phyloP scores from a whole-genome alignment of 1,139 yeast genomes.

The Saccharomyces hybrid region DNA sequence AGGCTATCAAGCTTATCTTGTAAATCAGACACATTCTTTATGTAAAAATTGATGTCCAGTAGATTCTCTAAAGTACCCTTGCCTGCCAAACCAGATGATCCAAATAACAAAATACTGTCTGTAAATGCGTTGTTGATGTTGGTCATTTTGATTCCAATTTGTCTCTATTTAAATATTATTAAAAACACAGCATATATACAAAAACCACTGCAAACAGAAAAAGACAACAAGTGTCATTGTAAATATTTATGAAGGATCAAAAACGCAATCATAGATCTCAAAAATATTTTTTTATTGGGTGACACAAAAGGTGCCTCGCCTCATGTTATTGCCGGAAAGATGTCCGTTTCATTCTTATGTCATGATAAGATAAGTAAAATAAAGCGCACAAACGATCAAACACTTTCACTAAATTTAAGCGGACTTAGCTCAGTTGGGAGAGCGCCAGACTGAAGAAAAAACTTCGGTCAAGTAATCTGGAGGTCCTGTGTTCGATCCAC shows the following conservation, averaged over 20 bases:
- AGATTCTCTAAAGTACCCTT: conserved; percentile 10
- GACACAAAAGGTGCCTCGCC: conserved; percentile 24
- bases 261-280: neutral
- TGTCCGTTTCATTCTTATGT: conserved; percentile 8
- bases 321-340: conserved; percentile 24
- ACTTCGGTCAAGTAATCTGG: conserved; percentile 17
- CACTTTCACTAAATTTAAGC: neutral
- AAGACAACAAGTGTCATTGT: conserved; percentile 5
- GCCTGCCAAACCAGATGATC: conserved; percentile 14
- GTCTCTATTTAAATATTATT: no score
- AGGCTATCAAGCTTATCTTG: conserved; percentile 4
- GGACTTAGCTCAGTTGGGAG: conserved; percentile 17
- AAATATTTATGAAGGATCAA: neutral
- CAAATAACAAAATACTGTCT: conserved; percentile 12
- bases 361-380: conserved; percentile 1
- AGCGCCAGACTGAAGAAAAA: conserved; percentile 16
- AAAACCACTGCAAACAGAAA: neutral
- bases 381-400: neutral
- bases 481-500: conserved; percentile 90
- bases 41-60: conserved; percentile 8
- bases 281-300: neutral
- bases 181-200: neutral
- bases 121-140: conserved; percentile 2
- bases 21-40: conserved; percentile 6
- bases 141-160: no score